These are phyloP conservation scores for cucumber (Cucumis sativus) DNA, from an alignment of 306 rosid genomes.

Conservation along the genomic window DNA sequence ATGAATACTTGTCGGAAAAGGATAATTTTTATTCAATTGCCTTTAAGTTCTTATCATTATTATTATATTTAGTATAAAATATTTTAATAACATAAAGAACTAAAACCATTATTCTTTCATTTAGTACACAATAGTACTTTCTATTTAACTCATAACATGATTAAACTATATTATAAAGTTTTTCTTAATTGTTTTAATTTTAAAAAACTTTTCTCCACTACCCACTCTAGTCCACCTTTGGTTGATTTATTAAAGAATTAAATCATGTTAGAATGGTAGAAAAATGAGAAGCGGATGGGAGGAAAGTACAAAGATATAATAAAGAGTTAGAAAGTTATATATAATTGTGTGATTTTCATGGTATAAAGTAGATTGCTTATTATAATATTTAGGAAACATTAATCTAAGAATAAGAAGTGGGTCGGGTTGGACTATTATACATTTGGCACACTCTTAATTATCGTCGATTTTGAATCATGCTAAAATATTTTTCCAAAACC, in stretches of 20 bases:
- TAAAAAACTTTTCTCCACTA: neutral
- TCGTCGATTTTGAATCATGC: neutral
- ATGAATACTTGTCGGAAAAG: neutral
- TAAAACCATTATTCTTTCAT: neutral
- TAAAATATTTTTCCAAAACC: neutral
- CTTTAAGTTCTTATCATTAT: too few species aligned
- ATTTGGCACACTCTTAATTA: neutral
- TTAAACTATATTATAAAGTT: neutral
- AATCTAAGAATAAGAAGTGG: neutral
- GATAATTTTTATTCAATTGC: too few species aligned
- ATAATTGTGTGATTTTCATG: neutral
- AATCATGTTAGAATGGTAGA: neutral
- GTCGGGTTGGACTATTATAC: neutral
- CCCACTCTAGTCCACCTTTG: conserved; percentile 2
- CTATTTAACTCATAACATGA: neutral
- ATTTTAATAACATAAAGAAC: neutral
- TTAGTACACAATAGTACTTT: neutral
- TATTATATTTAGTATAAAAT: neutral
- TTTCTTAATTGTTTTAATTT: neutral
- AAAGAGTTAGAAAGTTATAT: neutral
- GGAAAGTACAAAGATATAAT: neutral
- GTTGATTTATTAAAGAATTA: conserved; percentile 13
- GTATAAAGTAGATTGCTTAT: neutral
- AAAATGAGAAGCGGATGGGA: neutral
- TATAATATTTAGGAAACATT: neutral